Evolutionary conservation across 495 filamentous ascomycete genomes (phyloP), one percentile per base, ranked within the genome.

Genomic region (Evernia prunastri): DNA sequence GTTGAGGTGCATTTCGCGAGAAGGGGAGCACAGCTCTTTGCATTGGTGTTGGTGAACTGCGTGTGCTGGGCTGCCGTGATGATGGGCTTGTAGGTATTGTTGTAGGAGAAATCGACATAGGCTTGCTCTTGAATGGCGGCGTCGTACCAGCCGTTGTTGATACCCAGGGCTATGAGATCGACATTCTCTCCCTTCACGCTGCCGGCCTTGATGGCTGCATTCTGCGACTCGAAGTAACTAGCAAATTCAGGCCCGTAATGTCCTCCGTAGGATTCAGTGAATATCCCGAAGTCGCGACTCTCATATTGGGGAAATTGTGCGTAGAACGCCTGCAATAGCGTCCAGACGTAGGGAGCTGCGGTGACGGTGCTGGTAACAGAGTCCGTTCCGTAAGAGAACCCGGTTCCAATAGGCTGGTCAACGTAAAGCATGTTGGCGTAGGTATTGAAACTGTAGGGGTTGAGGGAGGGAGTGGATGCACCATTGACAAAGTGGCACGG

Each of bases 391-490:
- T 85, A 86, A 9, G 78, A 81, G 65, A 84, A 85, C 15, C 82
- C 83, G 13, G 73, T 72, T 8, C 77, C 78, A 51, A 83, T 78
- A 3, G 82, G 82, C 70, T 85, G 80, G 63, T 84, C 82, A 45
- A 85, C 68, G 63, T 82, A 85, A 0, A 85, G 67, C 78, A 83
- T 81, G 65, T 87, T 87, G 59, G 81, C 82, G 63, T 83, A 81
- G 63, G 80, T 80, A 68, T 87, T 88, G 73, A 79, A 89, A 49
- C 80, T 83, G 72, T 84, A 82, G 1, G 81, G 81, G 63, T 84
- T 85, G 42, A 80, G 66, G 2, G 77, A 76, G 3, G 80, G 80
- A 20, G 68, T 72, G 35, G 73, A 77, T n/a, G 73, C 69, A 29
- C 76, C 77, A 61, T 81, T 76, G 59, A 77, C 71, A 63, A 85